Evolutionary conservation across 495 filamentous ascomycete genomes (phyloP).

Genomic region (Penicillium pulvis): DNA sequence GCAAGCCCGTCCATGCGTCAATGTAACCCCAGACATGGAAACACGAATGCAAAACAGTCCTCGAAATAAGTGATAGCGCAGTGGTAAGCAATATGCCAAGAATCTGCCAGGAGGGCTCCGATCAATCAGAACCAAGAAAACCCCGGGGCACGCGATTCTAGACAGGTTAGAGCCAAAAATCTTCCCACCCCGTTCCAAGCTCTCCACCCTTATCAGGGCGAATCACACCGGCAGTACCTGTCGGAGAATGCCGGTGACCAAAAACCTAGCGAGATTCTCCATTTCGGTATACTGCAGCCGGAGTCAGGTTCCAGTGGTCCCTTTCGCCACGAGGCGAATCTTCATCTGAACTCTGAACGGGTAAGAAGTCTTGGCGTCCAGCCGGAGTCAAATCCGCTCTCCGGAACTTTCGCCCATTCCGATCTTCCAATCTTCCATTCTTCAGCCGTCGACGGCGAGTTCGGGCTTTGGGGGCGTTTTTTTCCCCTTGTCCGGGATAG

Average conservation of each 20-base stretch:
- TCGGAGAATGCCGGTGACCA: slow-evolving; percentile 17
- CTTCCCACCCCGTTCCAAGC: not conserved
- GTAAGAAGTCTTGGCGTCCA: not conserved
- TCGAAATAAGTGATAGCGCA: slow-evolving; percentile 2
- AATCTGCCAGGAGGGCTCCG: not conserved
- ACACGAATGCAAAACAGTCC: slow-evolving; percentile 18
- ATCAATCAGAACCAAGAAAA: slow-evolving; percentile 15
- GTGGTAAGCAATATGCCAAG: slow-evolving; percentile 19
- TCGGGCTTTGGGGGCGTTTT: slow-evolving; percentile 2
- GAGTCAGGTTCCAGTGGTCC: slow-evolving; percentile 1
- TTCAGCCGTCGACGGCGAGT: not conserved
- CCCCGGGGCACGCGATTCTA: slow-evolving; percentile 9
- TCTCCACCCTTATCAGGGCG: slow-evolving; percentile 16
- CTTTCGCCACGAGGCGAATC: slow-evolving; percentile 4
- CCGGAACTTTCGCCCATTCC: not conserved
- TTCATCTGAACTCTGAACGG: not conserved
- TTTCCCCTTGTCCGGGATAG: not conserved
- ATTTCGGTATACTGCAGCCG: not conserved
- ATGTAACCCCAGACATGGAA: slow-evolving; percentile 38
- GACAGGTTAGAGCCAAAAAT: slow-evolving; percentile 6
- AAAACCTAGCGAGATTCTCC: not conserved
- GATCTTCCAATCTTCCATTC: not conserved
- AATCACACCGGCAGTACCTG: slow-evolving; percentile 14
- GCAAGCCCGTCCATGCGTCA: slow-evolving; percentile 11
- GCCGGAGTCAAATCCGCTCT: slow-evolving; percentile 1